Percentiles rank a stretch among this genome's conserved stretches.
phyloP scores from a whole-genome alignment of 179 eudicot genomes.

The Silene coronaria region DNA sequence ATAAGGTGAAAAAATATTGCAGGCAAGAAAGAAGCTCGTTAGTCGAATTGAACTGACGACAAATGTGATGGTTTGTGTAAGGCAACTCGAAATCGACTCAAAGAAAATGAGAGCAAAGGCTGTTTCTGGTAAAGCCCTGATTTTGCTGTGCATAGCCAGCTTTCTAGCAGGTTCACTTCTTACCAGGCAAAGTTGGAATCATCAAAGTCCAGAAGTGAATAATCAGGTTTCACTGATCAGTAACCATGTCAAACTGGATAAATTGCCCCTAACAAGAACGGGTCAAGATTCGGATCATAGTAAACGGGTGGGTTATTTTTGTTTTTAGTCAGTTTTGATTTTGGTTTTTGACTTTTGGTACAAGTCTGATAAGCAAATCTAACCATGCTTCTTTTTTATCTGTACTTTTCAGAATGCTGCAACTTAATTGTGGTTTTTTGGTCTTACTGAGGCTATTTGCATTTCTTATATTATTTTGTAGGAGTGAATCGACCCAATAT shows the following conservation, averaged over 20 bases:
- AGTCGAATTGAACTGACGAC: neutral
- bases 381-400: no score
- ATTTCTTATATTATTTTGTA: neutral
- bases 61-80: constrained; percentile 22
- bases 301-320: constrained; percentile 44
- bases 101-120: constrained; percentile 59
- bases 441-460: neutral
- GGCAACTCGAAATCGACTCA: constrained; percentile 28
- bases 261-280: constrained; percentile 12
- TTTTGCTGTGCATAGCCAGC: constrained; percentile 59
- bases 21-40: constrained; percentile 7
- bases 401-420: neutral
- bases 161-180: constrained; percentile 69
- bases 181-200: constrained; percentile 41
- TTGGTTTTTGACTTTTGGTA: neutral
- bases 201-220: constrained; percentile 19
- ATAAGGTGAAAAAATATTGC: neutral
- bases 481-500: no score
- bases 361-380: no score
- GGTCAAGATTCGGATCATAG: constrained; percentile 39
- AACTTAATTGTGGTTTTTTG: neutral
- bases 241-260: constrained; percentile 15
- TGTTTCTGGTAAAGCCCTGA: constrained; percentile 47
- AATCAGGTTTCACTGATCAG: constrained; percentile 22
- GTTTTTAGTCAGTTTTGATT: neutral